Percentiles rank a stretch among this genome's conserved stretches.
These are phyloP conservation scores for Cotoneaster glaucophyllus DNA, from an alignment of 306 rosid genomes.

Conservation along the genomic window DNA sequence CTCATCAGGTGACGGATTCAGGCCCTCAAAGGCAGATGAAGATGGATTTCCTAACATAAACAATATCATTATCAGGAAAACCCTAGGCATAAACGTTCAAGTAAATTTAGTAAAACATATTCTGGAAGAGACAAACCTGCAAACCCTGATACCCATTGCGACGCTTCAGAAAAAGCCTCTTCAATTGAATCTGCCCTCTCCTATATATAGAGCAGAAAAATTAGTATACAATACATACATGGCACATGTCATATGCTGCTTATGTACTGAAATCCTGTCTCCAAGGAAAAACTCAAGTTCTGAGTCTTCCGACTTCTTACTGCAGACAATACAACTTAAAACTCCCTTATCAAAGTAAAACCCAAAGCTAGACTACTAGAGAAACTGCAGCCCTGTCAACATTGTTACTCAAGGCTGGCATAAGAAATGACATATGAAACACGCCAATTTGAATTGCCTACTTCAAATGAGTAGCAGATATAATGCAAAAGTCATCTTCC, in stretches of 20 bases:
- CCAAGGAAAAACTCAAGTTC: neutral
- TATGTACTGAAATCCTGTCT: slow-evolving; percentile 8
- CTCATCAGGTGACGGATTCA: slow-evolving; percentile 53
- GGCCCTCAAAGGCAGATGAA: slow-evolving; percentile 41
- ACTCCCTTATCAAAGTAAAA: neutral
- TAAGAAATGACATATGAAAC: neutral
- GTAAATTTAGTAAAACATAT: neutral
- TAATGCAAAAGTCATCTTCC: neutral
- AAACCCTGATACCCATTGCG: slow-evolving; percentile 44
- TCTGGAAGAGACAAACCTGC: slow-evolving; percentile 45
- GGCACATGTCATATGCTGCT: neutral
- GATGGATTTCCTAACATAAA: slow-evolving; percentile 44
- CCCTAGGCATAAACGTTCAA: neutral
- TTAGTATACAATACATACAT: neutral
- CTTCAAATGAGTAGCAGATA: neutral
- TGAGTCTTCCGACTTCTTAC: neutral
- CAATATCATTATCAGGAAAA: slow-evolving; percentile 11
- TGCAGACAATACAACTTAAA: neutral
- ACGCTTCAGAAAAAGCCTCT: slow-evolving; percentile 30
- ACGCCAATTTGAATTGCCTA: neutral
- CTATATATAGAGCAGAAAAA: slow-evolving; percentile 35
- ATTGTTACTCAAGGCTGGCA: neutral
- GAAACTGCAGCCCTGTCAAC: neutral
- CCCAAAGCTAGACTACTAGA: neutral
- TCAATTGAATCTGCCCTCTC: slow-evolving; percentile 39